A percentile compares a stretch with the other conserved stretches of the same genome.
Evolutionary conservation across 1,284 basidiomycete species (phyloP).

Genomic region (Microbotryum violaceum): DNA sequence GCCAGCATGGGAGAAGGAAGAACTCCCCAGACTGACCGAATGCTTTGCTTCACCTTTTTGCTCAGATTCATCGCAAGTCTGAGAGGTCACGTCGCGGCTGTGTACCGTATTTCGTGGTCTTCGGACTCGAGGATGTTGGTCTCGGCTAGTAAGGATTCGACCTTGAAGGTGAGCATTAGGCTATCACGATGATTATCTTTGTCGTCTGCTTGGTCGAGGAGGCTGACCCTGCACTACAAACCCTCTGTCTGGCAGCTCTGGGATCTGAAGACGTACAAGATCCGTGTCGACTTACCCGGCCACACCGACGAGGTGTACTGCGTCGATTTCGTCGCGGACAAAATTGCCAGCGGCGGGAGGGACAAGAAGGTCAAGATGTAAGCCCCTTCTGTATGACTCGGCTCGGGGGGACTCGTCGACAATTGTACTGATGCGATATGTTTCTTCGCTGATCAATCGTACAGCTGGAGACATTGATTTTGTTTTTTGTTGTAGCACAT

Average conservation of each 20-base stretch:
- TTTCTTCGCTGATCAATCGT: not conserved
- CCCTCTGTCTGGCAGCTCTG: conserved; percentile 57
- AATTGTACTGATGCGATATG: not conserved
- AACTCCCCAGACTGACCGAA: not conserved
- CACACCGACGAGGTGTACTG: conserved; percentile 98
- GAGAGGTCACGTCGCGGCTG: conserved; percentile 86
- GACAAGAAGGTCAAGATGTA: conserved; percentile 55
- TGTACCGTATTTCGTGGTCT: conserved; percentile 91
- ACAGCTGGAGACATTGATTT: conserved; percentile 3
- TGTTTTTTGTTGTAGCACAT: not conserved
- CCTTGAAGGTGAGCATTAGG: conserved; percentile 63
- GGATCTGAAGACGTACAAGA: conserved; percentile 90
- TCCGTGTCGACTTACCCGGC: conserved; percentile 85
- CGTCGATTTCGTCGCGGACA: conserved; percentile 96
- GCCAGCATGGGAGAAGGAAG: not conserved
- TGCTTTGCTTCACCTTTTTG: not conserved
- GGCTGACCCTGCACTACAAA: not conserved
- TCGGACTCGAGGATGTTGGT: conserved; percentile 86
- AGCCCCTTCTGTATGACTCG: conserved; percentile 9
- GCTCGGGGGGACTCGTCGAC: not conserved
- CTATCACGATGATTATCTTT: not conserved
- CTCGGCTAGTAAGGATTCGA: conserved; percentile 91
- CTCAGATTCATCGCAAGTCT: conserved; percentile 71
- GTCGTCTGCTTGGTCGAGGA: not conserved
- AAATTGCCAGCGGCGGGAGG: conserved; percentile 85